Base-by-base conservation (phyloP, 331 rosid genomes). In the Malus hybrid region DNA sequence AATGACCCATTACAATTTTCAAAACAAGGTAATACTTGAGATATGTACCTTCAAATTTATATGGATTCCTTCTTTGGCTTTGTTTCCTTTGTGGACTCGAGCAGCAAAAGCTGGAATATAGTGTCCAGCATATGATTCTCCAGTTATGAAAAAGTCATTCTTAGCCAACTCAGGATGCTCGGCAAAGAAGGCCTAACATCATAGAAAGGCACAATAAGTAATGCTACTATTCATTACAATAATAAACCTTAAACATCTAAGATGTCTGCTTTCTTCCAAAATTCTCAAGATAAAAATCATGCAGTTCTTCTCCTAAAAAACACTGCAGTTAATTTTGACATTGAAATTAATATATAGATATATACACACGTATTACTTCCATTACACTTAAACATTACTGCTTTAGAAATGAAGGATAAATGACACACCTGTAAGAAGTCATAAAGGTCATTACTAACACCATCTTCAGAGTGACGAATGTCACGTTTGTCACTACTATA, bases 41-140 rank as follows among this genome's bases (percentile, higher is more conserved):
- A 70, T n/a, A 42, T 86, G 73, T 30, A 88, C 97, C 93, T 90
- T 94, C 26, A 94, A 82, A 72, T 92, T 94, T 81, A 94, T 87
- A 86, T 92, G 97, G 81, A 84, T 89, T 76, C 99, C 99, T 85
- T 90, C 96, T 33, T 87, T 94, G 56, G 90, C 97, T 81, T 91
- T 92, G 90, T 94, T 94, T 79, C 99, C 99, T 71, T 16, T 90
- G 53, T 90, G 96, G 44, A 94, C 88, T 73, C 96, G 91, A 72
- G 97, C 89, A 55, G 99, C 99, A 84, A 94, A 87, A 63, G 99
- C 99, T 32, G 99, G 97, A 82, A 94, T 94, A 52, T 94, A 92
- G 83, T 94, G 99, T 63, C 99, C 99, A 10, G 99, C 97, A 86
- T 92, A 94, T 65, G 99, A 94, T 74, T 94, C 99, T 44, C 97